Conservation (phyloP, 202 grass and related monocot genomes). For the Setaria italica region DNA sequence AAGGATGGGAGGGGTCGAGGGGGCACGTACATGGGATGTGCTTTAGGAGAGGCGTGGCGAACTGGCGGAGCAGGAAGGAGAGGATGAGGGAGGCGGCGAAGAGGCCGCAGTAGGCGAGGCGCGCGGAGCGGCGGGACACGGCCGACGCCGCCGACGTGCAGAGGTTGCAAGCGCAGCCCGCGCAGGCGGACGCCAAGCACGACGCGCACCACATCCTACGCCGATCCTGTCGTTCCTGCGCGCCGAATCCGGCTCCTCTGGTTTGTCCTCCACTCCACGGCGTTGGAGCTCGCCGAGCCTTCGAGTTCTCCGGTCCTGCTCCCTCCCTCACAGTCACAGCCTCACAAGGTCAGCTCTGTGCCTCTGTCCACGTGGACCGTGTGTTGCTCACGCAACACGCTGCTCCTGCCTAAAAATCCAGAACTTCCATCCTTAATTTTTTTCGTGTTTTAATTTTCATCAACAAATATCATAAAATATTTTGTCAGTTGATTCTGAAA, state of each 20-base stretch:
- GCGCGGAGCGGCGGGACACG: constrained; percentile 79
- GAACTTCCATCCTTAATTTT: too few species aligned
- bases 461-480: too few species aligned
- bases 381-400: background rate
- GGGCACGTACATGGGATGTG: constrained; percentile 75
- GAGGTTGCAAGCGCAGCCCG: constrained; percentile 81
- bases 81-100: constrained; percentile 89
- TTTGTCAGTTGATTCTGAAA: too few species aligned
- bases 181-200: constrained; percentile 85
- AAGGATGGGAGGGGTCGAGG: background rate
- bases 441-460: too few species aligned
- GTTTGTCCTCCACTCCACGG: background rate
- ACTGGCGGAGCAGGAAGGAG: constrained; percentile 92
- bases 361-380: background rate
- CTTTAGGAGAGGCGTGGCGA: constrained; percentile 80
- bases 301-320: background rate
- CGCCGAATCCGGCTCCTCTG: background rate
- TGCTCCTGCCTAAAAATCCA: background rate
- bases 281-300: background rate
- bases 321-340: background rate
- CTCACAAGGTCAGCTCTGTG: background rate
- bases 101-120: constrained; percentile 88
- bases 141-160: constrained; percentile 74
- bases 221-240: constrained; percentile 6
- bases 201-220: constrained; percentile 77